Evolutionary conservation across 2,329 filamentous ascomycete genomes (phyloP).

Genomic region (Phialemoniopsis sp.): DNA sequence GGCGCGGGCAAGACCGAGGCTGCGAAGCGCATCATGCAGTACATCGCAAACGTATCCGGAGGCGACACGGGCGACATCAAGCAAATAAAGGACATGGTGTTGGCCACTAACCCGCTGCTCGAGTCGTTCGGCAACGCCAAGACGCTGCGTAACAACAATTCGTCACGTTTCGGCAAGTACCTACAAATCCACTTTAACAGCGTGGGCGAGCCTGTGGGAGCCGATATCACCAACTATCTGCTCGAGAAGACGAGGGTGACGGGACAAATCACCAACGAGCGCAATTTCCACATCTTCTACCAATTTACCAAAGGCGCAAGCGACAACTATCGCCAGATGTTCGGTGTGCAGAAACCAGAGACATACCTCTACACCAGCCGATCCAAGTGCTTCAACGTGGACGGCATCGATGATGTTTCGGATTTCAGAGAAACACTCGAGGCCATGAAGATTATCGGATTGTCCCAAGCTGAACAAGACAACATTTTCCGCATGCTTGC

Average conservation of each 20-base stretch:
- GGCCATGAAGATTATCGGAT: constrained; percentile 91
- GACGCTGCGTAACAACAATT: constrained; percentile 97
- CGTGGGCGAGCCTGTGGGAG: constrained; percentile 87
- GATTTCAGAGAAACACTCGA: constrained; percentile 89
- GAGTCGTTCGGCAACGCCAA: constrained; percentile 99
- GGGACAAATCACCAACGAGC: constrained; percentile 89
- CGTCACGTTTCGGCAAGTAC: constrained; percentile 97
- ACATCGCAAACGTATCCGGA: constrained; percentile 95
- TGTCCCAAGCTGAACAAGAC: constrained; percentile 85
- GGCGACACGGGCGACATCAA: constrained; percentile 83
- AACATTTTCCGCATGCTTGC: constrained; percentile 95
- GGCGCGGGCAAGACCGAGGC: constrained; percentile 98
- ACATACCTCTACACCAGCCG: constrained; percentile 91
- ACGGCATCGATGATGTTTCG: constrained; percentile 85
- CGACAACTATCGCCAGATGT: constrained; percentile 80
- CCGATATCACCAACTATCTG: constrained; percentile 97
- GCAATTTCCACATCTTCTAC: constrained; percentile 99
- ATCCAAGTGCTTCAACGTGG: constrained; percentile 92
- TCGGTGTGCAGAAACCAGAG: constrained; percentile 86
- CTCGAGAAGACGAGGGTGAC: constrained; percentile 94
- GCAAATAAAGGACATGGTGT: constrained; percentile 98
- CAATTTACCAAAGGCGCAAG: constrained; percentile 95
- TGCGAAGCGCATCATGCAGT: constrained; percentile 98
- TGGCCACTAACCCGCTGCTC: constrained; percentile 93
- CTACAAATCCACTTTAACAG: constrained; percentile 94